These are phyloP conservation scores for Dendrobium huoshanense DNA, from an alignment of 106 monocot genomes.

Conservation along the genomic window DNA sequence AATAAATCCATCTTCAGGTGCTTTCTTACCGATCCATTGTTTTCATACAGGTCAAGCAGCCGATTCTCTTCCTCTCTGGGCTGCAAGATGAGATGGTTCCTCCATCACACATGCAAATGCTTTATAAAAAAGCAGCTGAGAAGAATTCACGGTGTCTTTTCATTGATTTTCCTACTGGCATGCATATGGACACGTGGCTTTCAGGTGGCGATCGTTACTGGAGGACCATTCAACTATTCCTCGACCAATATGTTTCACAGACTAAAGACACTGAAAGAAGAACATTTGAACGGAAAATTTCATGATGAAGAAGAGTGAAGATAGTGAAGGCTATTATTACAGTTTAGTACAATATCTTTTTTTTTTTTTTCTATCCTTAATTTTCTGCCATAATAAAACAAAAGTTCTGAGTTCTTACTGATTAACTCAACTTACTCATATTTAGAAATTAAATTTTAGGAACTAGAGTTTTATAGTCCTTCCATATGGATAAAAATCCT, in stretches of 20 bases:
- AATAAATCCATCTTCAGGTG: no score
- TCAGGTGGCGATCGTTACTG: constrained; percentile 89
- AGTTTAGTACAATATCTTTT: no score
- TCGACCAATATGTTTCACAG: constrained; percentile 35
- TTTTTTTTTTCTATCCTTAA: not conserved
- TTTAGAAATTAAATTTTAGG: no score
- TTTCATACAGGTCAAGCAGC: constrained; percentile 67
- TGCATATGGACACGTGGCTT: constrained; percentile 96
- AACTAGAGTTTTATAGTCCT: not conserved
- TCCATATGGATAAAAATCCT: not conserved
- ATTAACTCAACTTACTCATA: no score
- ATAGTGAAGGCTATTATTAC: not conserved
- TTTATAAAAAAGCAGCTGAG: constrained; percentile 50
- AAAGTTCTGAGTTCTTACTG: no score
- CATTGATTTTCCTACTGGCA: constrained; percentile 79
- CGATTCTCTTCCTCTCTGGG: constrained; percentile 83
- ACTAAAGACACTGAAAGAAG: constrained; percentile 7
- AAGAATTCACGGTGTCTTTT: constrained; percentile 44
- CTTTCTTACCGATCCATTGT: not conserved
- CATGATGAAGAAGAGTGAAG: not conserved
- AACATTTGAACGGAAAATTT: not conserved
- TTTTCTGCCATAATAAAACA: not conserved
- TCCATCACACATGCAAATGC: constrained; percentile 71
- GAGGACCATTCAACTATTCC: constrained; percentile 76
- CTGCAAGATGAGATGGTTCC: constrained; percentile 93